Conservation (phyloP, 2,329 filamentous ascomycete species). For the Pyrenophora graminea region DNA sequence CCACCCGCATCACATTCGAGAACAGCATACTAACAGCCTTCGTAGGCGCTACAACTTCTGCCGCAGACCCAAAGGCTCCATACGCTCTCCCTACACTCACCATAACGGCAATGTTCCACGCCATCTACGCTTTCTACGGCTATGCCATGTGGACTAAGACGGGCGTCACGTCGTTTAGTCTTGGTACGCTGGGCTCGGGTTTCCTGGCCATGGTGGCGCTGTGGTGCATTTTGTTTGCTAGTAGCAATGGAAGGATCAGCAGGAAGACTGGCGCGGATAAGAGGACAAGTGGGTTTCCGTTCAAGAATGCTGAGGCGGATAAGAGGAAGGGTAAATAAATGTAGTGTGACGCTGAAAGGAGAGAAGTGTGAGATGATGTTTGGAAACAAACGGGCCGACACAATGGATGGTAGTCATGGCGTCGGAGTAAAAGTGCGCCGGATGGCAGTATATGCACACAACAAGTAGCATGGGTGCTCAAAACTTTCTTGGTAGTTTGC, state of each 20-base stretch:
- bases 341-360: background rate
- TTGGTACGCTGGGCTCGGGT: slow-evolving; percentile 63
- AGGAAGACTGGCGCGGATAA: slow-evolving; percentile 69
- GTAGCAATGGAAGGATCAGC: slow-evolving; percentile 60
- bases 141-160: slow-evolving; percentile 68
- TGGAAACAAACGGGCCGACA: background rate
- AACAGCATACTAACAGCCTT: background rate
- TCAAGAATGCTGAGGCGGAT: slow-evolving; percentile 62
- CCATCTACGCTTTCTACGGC: slow-evolving; percentile 57
- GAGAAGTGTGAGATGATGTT: too few species aligned
- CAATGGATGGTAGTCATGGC: background rate
- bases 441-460: too few species aligned
- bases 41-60: slow-evolving; percentile 43
- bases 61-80: slow-evolving; percentile 45
- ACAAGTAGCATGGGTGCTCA: too few species aligned
- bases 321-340: slow-evolving; percentile 52
- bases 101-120: slow-evolving; percentile 70
- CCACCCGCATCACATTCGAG: background rate
- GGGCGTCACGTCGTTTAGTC: slow-evolving; percentile 61
- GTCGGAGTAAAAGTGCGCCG: too few species aligned
- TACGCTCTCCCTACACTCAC: slow-evolving; percentile 67
- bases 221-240: slow-evolving; percentile 67
- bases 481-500: too few species aligned
- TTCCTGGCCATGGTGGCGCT: slow-evolving; percentile 64
- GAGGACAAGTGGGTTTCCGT: slow-evolving; percentile 68